Evolutionary conservation across 257 asterid genomes (phyloP), one percentile per base, ranked within the genome.

Genomic region (Jacaranda copaia): DNA sequence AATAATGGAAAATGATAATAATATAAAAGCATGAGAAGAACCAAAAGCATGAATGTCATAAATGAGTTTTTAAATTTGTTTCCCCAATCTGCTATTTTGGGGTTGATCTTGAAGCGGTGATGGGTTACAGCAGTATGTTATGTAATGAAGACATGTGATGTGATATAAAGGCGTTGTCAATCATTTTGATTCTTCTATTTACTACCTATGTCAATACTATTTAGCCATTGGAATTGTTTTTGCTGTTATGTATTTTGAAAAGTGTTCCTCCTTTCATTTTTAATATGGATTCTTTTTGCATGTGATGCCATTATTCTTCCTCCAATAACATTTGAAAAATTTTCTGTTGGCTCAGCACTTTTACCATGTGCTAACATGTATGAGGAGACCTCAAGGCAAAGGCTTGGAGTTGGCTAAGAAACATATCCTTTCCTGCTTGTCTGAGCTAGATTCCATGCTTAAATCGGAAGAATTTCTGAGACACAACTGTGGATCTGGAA

Each of bases 371-470:
- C 73, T 93, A 45, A 88, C 88, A 58, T 89, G 91, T 68, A 83
- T 91, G 96, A 85, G 96, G 97, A 86, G 91, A 81, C 96, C 96
- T 81, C 98, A 93, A 88, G 99, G 99, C 79, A 93, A 84, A 96
- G 99, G 98, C 56, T 80, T 96, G 87, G 98, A 96, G 85, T 84
- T 93, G 83, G 97, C 99, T n/a, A 90, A 90, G 87, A 96, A 93
- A 75, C 99, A 96, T 80, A 86, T 93, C 16, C 63, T 74, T 64
- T 87, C 90, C 77, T 91, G 97, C 86, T 86, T 86, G 81, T 78
- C 85, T 46, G 99, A 96, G 94, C 87, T 96, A 57, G 98, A 93
- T 82, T 82, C 89, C 81, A 91, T 91, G 91, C 94, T 89, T 79
- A 85, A 86, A 80, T 84, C 88, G 19, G 97, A 77, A 82, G 93